Conservation (phyloP, 1,284 basidiomycete species). For the Thecaphora thlaspeos region DNA sequence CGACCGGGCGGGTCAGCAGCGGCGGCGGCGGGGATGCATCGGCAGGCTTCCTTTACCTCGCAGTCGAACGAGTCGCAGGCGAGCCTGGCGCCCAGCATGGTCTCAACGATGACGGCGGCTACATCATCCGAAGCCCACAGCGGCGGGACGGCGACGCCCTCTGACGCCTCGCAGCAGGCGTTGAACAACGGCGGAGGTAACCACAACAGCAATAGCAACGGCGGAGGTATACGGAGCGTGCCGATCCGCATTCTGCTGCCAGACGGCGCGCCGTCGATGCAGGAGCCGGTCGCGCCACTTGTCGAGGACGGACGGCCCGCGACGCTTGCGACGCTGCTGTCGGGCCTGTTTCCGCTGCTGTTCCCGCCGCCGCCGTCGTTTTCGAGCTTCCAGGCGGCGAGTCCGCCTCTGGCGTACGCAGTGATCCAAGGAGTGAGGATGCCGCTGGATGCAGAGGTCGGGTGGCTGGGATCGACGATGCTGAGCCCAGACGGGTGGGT, state of each 20-base stretch:
- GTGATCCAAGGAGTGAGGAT: conserved; percentile 83
- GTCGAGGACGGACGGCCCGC: conserved; percentile 58
- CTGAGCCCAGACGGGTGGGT: conserved; percentile 89
- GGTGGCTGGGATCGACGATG: conserved; percentile 86
- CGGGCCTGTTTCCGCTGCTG: conserved; percentile 60
- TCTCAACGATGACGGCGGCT: conserved; percentile 23
- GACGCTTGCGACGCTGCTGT: conserved; percentile 59
- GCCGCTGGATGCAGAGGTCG: conserved; percentile 83
- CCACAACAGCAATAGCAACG: conserved; percentile 6
- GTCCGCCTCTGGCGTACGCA: conserved; percentile 61
- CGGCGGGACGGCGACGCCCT: background rate
- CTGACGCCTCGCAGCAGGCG: no score
- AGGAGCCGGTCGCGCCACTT: conserved; percentile 77
- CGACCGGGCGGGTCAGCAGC: background rate
- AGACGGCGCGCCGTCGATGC: conserved; percentile 84
- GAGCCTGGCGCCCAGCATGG: conserved; percentile 24
- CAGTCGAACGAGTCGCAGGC: conserved; percentile 29
- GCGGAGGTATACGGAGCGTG: conserved; percentile 20
- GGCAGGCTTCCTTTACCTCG: conserved; percentile 7
- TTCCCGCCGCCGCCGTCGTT: conserved; percentile 59
- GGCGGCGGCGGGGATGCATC: background rate
- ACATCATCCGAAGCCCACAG: conserved; percentile 17
- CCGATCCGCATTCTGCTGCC: conserved; percentile 77
- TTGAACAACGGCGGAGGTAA: no score
- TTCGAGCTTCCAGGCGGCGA: conserved; percentile 20